A percentile compares a stretch with the other conserved stretches of the same genome.
Conservation (phyloP, 192 early-diverging fungal species). For the Thamnidium elegans region DNA sequence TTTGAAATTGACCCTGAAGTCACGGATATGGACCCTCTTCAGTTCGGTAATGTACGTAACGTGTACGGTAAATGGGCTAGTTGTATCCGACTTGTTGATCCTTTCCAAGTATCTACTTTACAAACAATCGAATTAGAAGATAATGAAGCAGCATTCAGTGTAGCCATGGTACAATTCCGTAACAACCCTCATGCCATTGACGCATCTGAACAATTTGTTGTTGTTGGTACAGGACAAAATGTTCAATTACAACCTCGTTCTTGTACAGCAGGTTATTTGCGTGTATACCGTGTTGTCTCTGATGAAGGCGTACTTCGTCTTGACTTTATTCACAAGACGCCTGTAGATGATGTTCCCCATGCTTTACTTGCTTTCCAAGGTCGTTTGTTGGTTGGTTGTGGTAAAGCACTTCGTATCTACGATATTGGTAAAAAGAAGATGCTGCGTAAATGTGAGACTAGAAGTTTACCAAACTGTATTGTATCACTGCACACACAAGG, state of each 20-base stretch:
- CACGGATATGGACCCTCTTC: conserved; percentile 62
- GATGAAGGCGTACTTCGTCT: conserved; percentile 50
- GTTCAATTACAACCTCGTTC: conserved; percentile 66
- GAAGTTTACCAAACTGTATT: conserved; percentile 72
- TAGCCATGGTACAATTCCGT: conserved; percentile 64
- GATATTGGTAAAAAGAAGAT: conserved; percentile 88
- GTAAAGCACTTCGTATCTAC: conserved; percentile 85
- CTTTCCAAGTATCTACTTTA: conserved; percentile 67
- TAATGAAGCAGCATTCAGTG: conserved; percentile 82
- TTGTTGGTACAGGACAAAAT: conserved; percentile 81
- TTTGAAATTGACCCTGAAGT: conserved; percentile 53
- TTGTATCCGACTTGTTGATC: conserved; percentile 80
- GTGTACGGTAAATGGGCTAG: conserved; percentile 82
- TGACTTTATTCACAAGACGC: conserved; percentile 86
- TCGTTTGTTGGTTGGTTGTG: conserved; percentile 82
- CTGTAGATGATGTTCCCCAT: conserved; percentile 79
- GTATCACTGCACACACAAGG: conserved; percentile 74
- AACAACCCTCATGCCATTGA: conserved; percentile 44
- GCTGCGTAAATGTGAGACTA: conserved; percentile 86
- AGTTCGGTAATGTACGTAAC: conserved; percentile 76
- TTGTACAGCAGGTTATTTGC: conserved; percentile 68
- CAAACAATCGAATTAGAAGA: conserved; percentile 73
- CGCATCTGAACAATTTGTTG: conserved; percentile 49
- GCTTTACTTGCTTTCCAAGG: conserved; percentile 87
- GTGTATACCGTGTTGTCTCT: conserved; percentile 67